Conservation (phyloP, 2,329 filamentous ascomycete genomes). For the Monosporascus sp. region DNA sequence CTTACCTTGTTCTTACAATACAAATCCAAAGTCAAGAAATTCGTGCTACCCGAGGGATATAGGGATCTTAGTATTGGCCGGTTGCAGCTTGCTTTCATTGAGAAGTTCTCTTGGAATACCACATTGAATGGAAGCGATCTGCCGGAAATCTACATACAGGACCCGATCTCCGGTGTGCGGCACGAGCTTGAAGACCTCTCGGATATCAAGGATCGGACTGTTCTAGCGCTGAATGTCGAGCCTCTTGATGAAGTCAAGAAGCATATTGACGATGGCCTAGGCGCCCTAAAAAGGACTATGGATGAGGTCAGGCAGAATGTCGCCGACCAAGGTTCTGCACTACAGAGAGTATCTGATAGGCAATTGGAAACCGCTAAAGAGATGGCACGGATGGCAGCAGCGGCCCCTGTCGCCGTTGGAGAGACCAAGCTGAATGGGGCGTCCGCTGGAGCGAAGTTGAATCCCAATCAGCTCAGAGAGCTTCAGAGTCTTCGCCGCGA, state of each 20-base stretch:
- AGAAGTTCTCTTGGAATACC: conserved; percentile 99
- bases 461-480: conserved; percentile 64
- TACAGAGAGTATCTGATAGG: conserved; percentile 83
- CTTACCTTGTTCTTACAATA: conserved; percentile 93
- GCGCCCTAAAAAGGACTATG: conserved; percentile 73
- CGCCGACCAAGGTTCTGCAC: conserved; percentile 72
- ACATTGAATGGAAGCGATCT: conserved; percentile 89
- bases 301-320: conserved; percentile 80
- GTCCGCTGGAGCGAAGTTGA: conserved; percentile 36
- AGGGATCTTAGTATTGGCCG: conserved; percentile 81
- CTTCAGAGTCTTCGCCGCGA: conserved; percentile 80
- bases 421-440: conserved; percentile 40
- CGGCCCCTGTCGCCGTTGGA: conserved; percentile 41
- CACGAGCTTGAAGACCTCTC: conserved; percentile 91
- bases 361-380: conserved; percentile 88
- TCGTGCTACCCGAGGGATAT: conserved; percentile 78
- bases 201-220: conserved; percentile 91
- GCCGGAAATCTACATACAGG: conserved; percentile 96
- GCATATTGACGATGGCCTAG: conserved; percentile 89
- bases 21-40: conserved; percentile 96
- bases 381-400: conserved; percentile 57
- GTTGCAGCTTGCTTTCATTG: conserved; percentile 92
- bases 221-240: conserved; percentile 92
- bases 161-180: conserved; percentile 89
- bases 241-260: conserved; percentile 91